These are phyloP conservation scores for Saturnispora kantuleensis DNA, from an alignment of 805 yeast species.

Conservation along the genomic window DNA sequence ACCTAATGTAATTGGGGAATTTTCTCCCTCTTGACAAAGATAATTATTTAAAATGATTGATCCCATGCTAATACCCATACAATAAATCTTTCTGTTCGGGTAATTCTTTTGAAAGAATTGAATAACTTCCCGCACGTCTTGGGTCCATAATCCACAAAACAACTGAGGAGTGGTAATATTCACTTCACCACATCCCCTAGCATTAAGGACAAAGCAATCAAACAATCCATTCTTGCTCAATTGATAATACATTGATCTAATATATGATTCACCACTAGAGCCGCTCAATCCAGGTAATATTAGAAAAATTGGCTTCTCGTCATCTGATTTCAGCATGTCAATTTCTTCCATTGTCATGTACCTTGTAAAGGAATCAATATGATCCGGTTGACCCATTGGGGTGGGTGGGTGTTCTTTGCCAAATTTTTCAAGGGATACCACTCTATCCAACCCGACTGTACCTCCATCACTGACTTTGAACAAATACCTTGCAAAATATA, in stretches of 20 bases:
- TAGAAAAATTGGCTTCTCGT: slow-evolving; percentile 49
- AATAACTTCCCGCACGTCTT: slow-evolving; percentile 52
- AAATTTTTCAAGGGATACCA: slow-evolving; percentile 31
- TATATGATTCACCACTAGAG: slow-evolving; percentile 73
- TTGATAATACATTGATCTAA: slow-evolving; percentile 45
- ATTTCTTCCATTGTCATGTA: slow-evolving; percentile 41
- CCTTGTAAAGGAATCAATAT: slow-evolving; percentile 43
- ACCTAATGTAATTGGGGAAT: slow-evolving; percentile 43
- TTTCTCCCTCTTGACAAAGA: slow-evolving; percentile 51
- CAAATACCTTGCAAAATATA: slow-evolving; percentile 68
- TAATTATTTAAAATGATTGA: slow-evolving; percentile 64
- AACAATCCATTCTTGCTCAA: slow-evolving; percentile 31
- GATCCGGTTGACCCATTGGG: slow-evolving; percentile 28
- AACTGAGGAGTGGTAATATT: slow-evolving; percentile 57
- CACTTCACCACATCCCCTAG: slow-evolving; percentile 70
- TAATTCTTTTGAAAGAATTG: slow-evolving; percentile 37
- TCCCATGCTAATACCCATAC: slow-evolving; percentile 78
- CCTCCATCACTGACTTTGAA: slow-evolving; percentile 57
- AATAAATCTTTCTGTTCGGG: slow-evolving; percentile 56
- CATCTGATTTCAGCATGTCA: slow-evolving; percentile 18
- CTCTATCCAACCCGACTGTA: slow-evolving; percentile 66
- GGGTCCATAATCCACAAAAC: slow-evolving; percentile 64
- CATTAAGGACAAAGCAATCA: slow-evolving; percentile 60
- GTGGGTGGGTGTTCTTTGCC: slow-evolving; percentile 20
- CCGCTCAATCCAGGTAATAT: slow-evolving; percentile 74